These are phyloP conservation scores for Aotearoamyces nothofagi DNA, from an alignment of 2,329 filamentous ascomycete species.

Conservation along the genomic window DNA sequence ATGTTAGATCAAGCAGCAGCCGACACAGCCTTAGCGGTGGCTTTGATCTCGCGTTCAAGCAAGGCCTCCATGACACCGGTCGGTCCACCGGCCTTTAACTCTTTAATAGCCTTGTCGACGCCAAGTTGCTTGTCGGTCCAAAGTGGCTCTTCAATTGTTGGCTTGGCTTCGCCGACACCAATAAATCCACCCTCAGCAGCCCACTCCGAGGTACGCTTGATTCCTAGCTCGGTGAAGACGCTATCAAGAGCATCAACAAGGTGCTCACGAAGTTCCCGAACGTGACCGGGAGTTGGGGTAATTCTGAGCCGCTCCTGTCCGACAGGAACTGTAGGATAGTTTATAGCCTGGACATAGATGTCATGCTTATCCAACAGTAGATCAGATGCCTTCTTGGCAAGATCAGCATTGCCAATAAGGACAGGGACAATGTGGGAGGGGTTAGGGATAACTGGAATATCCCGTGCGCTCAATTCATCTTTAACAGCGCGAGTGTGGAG, in stretches of 20 bases:
- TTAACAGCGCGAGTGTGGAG: constrained; percentile 93
- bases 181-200: constrained; percentile 83
- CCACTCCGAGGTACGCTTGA: constrained; percentile 92
- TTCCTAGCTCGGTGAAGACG: constrained; percentile 77
- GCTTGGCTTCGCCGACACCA: constrained; percentile 66
- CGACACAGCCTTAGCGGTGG: constrained; percentile 18
- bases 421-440: constrained; percentile 93
- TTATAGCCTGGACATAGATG: constrained; percentile 98
- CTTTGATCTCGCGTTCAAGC: constrained; percentile 36
- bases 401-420: constrained; percentile 82
- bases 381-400: constrained; percentile 85
- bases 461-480: constrained; percentile 57
- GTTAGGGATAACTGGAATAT: constrained; percentile 96
- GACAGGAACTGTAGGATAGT: constrained; percentile 94
- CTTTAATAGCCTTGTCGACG: constrained; percentile 48
- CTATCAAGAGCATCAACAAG: constrained; percentile 71
- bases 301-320: constrained; percentile 95
- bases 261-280: constrained; percentile 69
- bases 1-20: constrained; percentile 21
- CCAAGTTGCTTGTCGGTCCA: constrained; percentile 88
- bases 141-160: constrained; percentile 49
- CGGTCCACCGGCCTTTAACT: constrained; percentile 34
- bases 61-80: constrained; percentile 39
- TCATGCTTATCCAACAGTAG: constrained; percentile 78
- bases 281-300: constrained; percentile 89